Base-by-base conservation (phyloP, 2,329 filamentous ascomycete species). In the Alternaria hordeiaustralica region DNA sequence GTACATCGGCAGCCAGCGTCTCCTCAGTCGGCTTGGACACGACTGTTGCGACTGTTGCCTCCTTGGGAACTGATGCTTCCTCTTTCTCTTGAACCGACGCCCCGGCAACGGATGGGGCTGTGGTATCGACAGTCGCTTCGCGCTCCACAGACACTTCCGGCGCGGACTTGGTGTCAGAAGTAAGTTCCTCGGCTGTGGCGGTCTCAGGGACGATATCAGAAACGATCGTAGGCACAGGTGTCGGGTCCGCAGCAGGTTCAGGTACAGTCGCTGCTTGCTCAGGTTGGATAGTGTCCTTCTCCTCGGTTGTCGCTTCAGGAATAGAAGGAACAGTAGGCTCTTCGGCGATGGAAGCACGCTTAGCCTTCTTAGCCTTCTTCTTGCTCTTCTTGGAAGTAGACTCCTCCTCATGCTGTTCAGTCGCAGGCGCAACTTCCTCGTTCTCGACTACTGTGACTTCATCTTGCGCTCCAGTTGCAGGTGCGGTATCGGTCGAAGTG, bases 351-450 rank as follows among this genome's bases (percentile, higher is more conserved):
- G 65, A 66, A 12, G 50, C 51, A 21, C 65, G 61, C 26, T 71
- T 72, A 6, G 44, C 62, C 36, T 72, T 71, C 61, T 72, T 71
- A 2, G 54, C 62, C 53, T 73, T 71, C 62, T 72, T 74, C 59
- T 71, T 72, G 50, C 49, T 56, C 46, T 71, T 71, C 47, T 72
- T 72, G 8, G 70, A 66, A 45, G 53, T 23, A 2, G 61, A n/a
- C 21, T 63, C 61, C 6, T 58, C 55, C 41, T 55, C 30, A 10
- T 50, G 57, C 56, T 63, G 61, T 28, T 64, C 63, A 4, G 26
- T 13, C 8, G 49, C 53, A 15, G 10, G 20, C 12, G 44, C 7
- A n/a, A 33, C 12, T n/a, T 28, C 43, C 6, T 64, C 60, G 12
- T 44, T 28, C 8, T 44, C 47, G 10, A 6, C 15, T 18, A 13